Base-by-base conservation (phyloP, 139 green algal genomes). In the Desmodesmus armatus region DNA sequence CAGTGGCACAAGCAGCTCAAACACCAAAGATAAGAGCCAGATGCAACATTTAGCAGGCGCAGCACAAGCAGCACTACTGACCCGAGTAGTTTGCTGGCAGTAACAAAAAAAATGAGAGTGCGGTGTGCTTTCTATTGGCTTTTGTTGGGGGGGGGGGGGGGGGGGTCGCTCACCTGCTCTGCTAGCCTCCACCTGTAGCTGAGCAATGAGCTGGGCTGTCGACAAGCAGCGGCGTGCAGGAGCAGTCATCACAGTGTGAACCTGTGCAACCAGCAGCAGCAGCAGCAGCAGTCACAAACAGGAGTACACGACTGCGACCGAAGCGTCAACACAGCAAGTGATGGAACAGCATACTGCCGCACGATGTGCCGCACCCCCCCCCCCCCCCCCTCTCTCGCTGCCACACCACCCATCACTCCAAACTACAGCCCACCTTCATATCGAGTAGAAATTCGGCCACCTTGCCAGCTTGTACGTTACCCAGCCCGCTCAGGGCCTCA, bases 391-490 rank as follows among this genome's bases (percentile, higher is more conserved):
- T 19, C 11, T 15, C 62, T 29, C 62, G 11, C 29, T 29, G n/a
- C 62, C 27, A 19, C n/a, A 71, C 62, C 11, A 15, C n/a, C 11
- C 29, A 41, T 35, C 62, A 41, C 29, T 17, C n/a, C 62, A 15
- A n/a, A n/a, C n/a, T n/a, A n/a, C n/a, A n/a, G n/a, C 66, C 39
- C 35, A 89, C 87, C 51, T 87, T 72, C 51, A 85, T 76, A 51
- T 89, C 89, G 62, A 88, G 62, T 15, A 93, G 67, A 37, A 93
- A 75, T 39, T 93, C 89, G 3, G 85, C 91, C 40, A 85, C 83
- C 85, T 93, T 91, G 27, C 63, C 43, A 3, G 79, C 86, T 72
- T 93, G 90, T 69, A 93, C 84, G 33, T 81, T 81, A 0, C 91
- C 90, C 58, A 93, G 75, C 17, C 80, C 65, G 44, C 33, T 89